phyloP scores from a whole-genome alignment of 1,139 yeast genomes.

The Suhomyces chickasaworum region DNA sequence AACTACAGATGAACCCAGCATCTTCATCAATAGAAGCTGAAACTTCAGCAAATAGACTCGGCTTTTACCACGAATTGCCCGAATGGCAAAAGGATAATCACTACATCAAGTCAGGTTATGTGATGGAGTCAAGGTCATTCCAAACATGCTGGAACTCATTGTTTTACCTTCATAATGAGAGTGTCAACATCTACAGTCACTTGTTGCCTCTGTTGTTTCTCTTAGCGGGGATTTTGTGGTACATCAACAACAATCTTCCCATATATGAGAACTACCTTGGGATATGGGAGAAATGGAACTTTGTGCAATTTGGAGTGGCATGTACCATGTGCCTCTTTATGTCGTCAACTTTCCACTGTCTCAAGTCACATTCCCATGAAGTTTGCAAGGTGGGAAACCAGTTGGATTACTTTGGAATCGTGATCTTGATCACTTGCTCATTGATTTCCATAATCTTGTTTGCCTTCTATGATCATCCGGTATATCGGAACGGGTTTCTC shows the following conservation, averaged over 20 bases:
- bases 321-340: constrained; percentile 61
- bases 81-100: constrained; percentile 90
- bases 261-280: constrained; percentile 47
- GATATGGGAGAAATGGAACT: constrained; percentile 41
- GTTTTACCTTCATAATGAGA: constrained; percentile 76
- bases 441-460: constrained; percentile 70
- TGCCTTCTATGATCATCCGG: constrained; percentile 58
- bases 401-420: constrained; percentile 85
- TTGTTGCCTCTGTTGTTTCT: constrained; percentile 62
- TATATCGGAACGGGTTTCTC: constrained; percentile 46
- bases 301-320: constrained; percentile 43
- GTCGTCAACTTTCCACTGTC: constrained; percentile 76
- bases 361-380: constrained; percentile 70
- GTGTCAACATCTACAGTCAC: constrained; percentile 82
- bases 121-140: constrained; percentile 64
- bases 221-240: constrained; percentile 28
- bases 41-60: constrained; percentile 3
- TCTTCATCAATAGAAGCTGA: neutral
- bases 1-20: neutral
- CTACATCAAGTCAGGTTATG: constrained; percentile 72
- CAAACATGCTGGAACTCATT: constrained; percentile 56
- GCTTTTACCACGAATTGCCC: constrained; percentile 53
- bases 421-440: constrained; percentile 72
- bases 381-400: constrained; percentile 72
- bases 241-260: constrained; percentile 33